phyloP scores from a whole-genome alignment of 129 eudicot species.

The Tagetes patula region DNA sequence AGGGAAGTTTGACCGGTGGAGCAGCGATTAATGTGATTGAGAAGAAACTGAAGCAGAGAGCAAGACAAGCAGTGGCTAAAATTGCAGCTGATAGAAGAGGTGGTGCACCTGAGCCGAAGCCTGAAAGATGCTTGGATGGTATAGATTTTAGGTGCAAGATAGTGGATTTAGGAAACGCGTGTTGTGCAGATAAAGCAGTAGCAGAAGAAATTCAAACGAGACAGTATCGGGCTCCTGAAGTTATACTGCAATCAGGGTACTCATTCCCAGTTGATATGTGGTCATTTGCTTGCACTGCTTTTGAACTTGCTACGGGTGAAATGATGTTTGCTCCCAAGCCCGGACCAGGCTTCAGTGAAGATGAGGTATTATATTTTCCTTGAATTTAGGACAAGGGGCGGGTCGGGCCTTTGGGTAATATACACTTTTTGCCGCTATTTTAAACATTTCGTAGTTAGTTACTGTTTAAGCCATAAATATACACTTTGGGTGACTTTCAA shows the following conservation, averaged over 20 bases:
- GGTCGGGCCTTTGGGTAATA: neutral
- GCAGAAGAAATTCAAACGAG: constrained; percentile 96
- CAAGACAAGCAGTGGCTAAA: constrained; percentile 86
- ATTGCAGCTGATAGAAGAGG: constrained; percentile 65
- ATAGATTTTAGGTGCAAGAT: constrained; percentile 80
- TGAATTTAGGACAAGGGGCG: neutral
- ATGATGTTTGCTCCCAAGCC: constrained; percentile 95
- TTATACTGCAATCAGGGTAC: constrained; percentile 76
- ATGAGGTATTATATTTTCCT: constrained; percentile 58
- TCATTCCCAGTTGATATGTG: constrained; percentile 88
- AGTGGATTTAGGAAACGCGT: constrained; percentile 97
- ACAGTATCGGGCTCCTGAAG: constrained; percentile 97
- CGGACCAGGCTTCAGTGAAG: constrained; percentile 89
- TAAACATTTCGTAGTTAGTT: neutral
- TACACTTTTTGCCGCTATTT: neutral
- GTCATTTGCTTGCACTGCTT: constrained; percentile 97
- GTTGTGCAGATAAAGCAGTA: constrained; percentile 76
- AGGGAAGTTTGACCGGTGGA: constrained; percentile 70
- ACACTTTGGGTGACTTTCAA: constrained; percentile 8
- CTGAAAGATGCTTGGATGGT: constrained; percentile 76
- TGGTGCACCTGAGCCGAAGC: constrained; percentile 45
- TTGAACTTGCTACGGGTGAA: constrained; percentile 98
- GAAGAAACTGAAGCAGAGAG: constrained; percentile 87
- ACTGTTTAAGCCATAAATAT: too few relatives aligned
- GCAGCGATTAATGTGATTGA: constrained; percentile 58